Conservation (phyloP, 768 basidiomycete species). For the Podaxis sp. region DNA sequence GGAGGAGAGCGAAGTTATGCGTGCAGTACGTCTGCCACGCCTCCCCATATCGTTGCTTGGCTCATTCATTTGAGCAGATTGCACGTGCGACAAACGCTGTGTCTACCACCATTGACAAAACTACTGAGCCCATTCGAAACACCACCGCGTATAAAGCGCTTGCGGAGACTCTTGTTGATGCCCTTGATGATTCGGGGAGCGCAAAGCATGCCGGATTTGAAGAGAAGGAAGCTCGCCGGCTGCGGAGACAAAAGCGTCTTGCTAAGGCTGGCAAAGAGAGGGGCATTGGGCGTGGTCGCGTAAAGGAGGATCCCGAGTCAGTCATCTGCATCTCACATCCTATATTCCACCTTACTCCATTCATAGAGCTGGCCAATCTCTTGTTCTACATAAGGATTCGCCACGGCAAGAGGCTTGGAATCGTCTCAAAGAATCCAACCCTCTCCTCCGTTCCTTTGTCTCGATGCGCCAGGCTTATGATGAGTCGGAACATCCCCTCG, state of each 20-base stretch:
- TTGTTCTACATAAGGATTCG: constrained; percentile 84
- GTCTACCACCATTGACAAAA: constrained; percentile 80
- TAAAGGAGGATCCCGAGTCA: constrained; percentile 80
- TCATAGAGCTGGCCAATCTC: constrained; percentile 76
- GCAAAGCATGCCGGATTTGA: constrained; percentile 96
- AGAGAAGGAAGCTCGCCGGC: constrained; percentile 87
- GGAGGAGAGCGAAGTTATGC: constrained; percentile 94
- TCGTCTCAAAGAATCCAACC: constrained; percentile 73
- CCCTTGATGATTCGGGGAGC: constrained; percentile 90
- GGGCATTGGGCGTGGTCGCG: constrained; percentile 54
- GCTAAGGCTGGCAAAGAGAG: constrained; percentile 78
- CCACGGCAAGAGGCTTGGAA: constrained; percentile 82
- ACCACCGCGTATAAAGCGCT: constrained; percentile 93
- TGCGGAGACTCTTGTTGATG: constrained; percentile 86
- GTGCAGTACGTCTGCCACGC: constrained; percentile 56
- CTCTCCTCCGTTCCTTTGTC: constrained; percentile 61
- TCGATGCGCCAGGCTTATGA: constrained; percentile 72
- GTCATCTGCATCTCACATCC: constrained; percentile 27
- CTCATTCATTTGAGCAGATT: constrained; percentile 49
- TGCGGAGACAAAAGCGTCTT: constrained; percentile 76
- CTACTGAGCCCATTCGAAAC: constrained; percentile 96
- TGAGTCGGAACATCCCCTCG: constrained; percentile 90
- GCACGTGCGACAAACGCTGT: constrained; percentile 83
- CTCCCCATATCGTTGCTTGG: not conserved
- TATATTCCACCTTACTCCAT: not conserved